Base-by-base conservation (phyloP, 768 basidiomycete species). In the Phaeotremella fagi region DNA sequence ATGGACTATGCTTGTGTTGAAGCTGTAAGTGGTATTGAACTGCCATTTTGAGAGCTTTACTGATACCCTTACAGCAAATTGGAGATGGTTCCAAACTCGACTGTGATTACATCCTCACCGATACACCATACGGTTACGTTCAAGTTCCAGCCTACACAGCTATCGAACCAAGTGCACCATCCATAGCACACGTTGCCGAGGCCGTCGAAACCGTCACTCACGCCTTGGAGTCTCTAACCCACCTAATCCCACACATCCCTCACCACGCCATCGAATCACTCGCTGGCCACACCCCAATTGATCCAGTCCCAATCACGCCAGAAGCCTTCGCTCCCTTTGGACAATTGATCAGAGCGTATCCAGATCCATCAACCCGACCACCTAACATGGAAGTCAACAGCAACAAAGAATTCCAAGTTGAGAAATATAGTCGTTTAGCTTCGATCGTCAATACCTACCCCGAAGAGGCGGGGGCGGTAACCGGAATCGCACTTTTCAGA, bases 271-370 rank as follows among this genome's bases (percentile, higher is more conserved):
- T n/a, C 33, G 51, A 45, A n/a, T 24, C 48, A 18, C 28, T 52
- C 27, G 45, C 26, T 15, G 45, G 45, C 18, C 42, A 23, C 14
- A 41, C 50, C 37, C n/a, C 48, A 5, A 60, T 79, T 44, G 60
- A 68, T 15, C 73, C 77, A 27, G 60, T 70, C 1, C 73, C 87
- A 20, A 77, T 99, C 58, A 90, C 90, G 1, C 78, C 84, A 2
- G 86, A 88, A 60, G 86, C 82, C 4, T 98, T 94, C 70, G 81
- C 82, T 9, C 81, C 86, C 0, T 99, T 85, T 73, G 95, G 95
- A 1, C 80, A 89, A 59, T 88, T 98, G 50, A 80, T 98, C 47
- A 87, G 92, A 75, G 87, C 86, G 1, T 91, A 88, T 69, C 77
- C 79, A 2, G 82, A 87, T 66, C 78, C 80, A 38, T 68, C 79